Base-by-base conservation (phyloP, 2,329 filamentous ascomycete species). In the Aciculosporium take region DNA sequence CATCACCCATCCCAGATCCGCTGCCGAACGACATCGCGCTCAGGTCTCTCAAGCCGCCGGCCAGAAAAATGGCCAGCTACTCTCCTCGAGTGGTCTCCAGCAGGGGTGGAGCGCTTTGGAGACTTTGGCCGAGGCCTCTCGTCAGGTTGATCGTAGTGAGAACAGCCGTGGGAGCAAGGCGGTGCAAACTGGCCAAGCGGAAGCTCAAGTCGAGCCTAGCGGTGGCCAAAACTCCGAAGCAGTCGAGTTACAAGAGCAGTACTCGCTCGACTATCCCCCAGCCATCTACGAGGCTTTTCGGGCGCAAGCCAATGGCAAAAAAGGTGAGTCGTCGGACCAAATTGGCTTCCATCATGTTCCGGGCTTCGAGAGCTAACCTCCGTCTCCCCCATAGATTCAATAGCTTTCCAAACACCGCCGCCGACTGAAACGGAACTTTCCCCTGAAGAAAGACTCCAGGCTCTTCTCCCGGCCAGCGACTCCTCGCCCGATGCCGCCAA, bases 61-160 rank as follows among this genome's bases (percentile, higher is more conserved):
- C 27, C 55, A 53, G 34, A 45, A 49, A 7, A 56, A 51, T 20
- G 65, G 49, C 9, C 61, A 55, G 34, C 36, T 50, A 4, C 44
- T 51, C 4, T 43, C 41, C 23, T 42, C 55, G 6, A 49, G 45
- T 35, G 60, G 64, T 18, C 53, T 67, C 7, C 67, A 69, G 1
- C 72, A 76, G 49, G 76, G 77, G 49, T 85, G 86, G 70, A 86
- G 84, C 46, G 84, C 84, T 2, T 68, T 94, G 29, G 84, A 93
- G 56, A 87, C 87, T 5, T 69, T 94, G 18, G 87, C 87, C 25
- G 87, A 94, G 61, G 87, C 88, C 0, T 93, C 87, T 38, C 74
- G 85, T 39, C 84, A 84, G 57, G 75, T 91, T 44, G 82, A 83
- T 50, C 66, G 77, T 13, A 73, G 68, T 45, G 72, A 78, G 52